phyloP scores from a whole-genome alignment of 2,329 filamentous ascomycete genomes.

The Acephala macrosclerotiorum region DNA sequence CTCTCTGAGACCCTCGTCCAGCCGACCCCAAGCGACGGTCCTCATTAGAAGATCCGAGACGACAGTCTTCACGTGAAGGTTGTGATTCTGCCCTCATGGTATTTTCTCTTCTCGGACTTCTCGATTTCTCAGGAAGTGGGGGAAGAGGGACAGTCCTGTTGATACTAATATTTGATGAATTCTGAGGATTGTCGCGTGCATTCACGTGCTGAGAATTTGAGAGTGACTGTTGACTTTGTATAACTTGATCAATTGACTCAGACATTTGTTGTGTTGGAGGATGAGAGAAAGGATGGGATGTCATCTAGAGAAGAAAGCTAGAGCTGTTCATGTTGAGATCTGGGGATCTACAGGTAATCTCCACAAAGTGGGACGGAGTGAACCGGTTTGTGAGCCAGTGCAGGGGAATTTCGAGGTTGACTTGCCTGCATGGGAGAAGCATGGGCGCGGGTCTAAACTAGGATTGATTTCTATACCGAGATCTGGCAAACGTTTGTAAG shows the following conservation, averaged over 20 bases:
- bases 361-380: background rate
- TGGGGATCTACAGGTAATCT: background rate
- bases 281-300: background rate
- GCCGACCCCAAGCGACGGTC: background rate
- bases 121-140: background rate
- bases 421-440: constrained; percentile 10
- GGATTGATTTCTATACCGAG: background rate
- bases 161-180: constrained; percentile 7
- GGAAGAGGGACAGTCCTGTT: constrained; percentile 16
- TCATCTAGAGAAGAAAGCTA: background rate
- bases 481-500: background rate
- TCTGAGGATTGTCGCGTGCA: background rate
- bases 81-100: background rate
- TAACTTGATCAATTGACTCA: constrained; percentile 31
- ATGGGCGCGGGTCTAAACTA: constrained; percentile 7
- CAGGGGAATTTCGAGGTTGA: constrained; percentile 4
- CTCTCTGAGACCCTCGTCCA: background rate
- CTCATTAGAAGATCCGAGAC: background rate
- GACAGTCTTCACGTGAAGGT: background rate
- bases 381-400: background rate
- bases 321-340: background rate
- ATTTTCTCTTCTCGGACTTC: constrained; percentile 1
- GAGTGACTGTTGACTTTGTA: constrained; percentile 20
- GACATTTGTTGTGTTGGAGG: background rate
- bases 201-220: background rate